Conservation (phyloP, 305 asterid species). For the Petunia hybrid region DNA sequence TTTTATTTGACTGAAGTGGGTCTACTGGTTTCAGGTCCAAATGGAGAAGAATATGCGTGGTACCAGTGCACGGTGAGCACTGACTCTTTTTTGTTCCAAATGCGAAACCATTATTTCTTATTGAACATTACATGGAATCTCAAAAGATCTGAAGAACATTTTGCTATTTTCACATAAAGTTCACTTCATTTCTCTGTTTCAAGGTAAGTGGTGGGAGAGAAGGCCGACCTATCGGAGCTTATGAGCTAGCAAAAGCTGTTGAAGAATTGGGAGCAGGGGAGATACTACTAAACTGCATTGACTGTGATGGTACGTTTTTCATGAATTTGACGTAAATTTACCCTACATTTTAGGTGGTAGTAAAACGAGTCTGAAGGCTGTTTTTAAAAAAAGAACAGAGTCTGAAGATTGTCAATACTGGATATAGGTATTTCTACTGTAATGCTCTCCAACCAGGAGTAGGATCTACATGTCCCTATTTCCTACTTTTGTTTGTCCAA, state of each 20-base stretch:
- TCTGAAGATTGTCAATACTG: not conserved
- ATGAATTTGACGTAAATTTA: not conserved
- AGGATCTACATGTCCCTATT: not conserved
- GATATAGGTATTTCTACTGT: not conserved
- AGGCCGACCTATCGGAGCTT: slow-evolving; percentile 95
- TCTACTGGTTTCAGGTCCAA: slow-evolving; percentile 63
- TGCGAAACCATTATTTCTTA: not conserved
- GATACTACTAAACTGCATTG: slow-evolving; percentile 91
- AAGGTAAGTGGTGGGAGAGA: slow-evolving; percentile 97
- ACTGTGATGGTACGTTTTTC: slow-evolving; percentile 75
- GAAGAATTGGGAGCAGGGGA: slow-evolving; percentile 99
- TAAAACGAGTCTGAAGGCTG: not conserved
- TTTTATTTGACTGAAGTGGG: slow-evolving; percentile 23
- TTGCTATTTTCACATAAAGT: not conserved
- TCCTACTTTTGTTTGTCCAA: not conserved
- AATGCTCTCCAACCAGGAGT: not conserved
- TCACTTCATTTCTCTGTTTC: slow-evolving; percentile 26
- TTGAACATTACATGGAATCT: not conserved
- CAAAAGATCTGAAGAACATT: not conserved
- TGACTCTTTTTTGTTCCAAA: slow-evolving; percentile 14
- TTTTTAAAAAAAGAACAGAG: not conserved
- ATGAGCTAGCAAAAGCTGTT: slow-evolving; percentile 95
- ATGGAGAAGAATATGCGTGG: slow-evolving; percentile 78
- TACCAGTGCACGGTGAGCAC: slow-evolving; percentile 79
- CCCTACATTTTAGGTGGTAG: not conserved